Base-by-base conservation (phyloP, 2,329 filamentous ascomycete species). In the Pseudocercospora fuligena region DNA sequence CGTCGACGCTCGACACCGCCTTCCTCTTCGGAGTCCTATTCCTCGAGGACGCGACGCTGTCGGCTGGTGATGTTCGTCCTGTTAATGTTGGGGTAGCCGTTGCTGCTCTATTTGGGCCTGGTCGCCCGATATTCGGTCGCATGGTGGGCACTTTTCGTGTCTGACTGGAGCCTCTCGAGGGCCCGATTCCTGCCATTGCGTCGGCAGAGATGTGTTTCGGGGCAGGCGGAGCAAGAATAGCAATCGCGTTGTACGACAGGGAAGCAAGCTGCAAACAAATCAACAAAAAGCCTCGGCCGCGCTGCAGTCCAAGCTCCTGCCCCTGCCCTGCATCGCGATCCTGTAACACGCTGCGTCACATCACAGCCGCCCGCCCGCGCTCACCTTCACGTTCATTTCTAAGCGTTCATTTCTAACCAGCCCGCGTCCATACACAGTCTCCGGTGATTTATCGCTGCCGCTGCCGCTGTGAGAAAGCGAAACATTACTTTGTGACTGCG, bases 21-120 rank as follows among this genome's bases (percentile, higher is more conserved):
- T 97, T 97, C 75, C 94, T 89, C 83, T 97, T 97, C 12, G 72
- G 70, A 53, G 84, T 85, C 25, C 89, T 87, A 33, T 85, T 80
- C 59, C 85, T 79, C 43, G 84, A 80, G 3, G 91, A 90, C 61
- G 86, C 84, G 23, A 92, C 77, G 7, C 91, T 92, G 54, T 88
- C 88, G 66, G 91, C 87, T 5, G 93, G 92, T 5, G 94, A 94
- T 12, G 85, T 81, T 29, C 90, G 80, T 68, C 86, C 83, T 73
- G 79, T 80, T 76, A 61, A 75, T 58, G 79, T 76, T 65, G 82
- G 82, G 66, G 82, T 82, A 40, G 79, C 80, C 53, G 85, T 84
- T 61, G 84, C 82, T 43, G 87, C 82, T 71, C 78, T 65, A 64
- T 68, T 76, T 7, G 72, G 66, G 64, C 68, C 74, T 6, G 75